These are phyloP conservation scores for Acanthamoeba triangularis DNA, from an alignment of 208 protist species.

Conservation along the genomic window DNA sequence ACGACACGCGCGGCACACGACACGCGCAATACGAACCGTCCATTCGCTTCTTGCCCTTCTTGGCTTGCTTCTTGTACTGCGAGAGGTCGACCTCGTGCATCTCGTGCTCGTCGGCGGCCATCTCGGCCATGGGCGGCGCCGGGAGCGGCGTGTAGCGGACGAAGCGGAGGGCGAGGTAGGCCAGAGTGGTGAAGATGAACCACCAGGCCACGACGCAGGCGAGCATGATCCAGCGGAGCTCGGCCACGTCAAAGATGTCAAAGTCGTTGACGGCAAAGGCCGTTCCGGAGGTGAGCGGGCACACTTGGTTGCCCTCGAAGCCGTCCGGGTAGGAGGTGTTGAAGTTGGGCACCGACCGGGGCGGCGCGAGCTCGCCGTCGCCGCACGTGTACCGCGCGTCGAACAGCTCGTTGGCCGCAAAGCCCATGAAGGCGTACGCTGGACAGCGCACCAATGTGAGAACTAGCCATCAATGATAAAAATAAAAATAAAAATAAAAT, in stretches of 20 bases:
- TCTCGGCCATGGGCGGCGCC: neutral
- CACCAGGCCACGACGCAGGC: conserved; percentile 18
- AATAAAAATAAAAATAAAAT: neutral
- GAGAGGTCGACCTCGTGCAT: neutral
- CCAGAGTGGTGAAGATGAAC: conserved; percentile 65
- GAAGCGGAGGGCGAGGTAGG: conserved; percentile 30
- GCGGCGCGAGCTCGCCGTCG: conserved; percentile 36
- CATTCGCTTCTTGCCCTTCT: neutral
- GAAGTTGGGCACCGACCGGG: conserved; percentile 1
- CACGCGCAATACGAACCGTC: neutral
- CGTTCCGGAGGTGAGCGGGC: conserved; percentile 29
- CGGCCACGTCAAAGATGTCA: conserved; percentile 20
- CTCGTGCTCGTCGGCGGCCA: neutral
- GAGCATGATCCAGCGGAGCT: conserved; percentile 51
- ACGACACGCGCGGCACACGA: neutral
- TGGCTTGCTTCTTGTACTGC: conserved; percentile 14
- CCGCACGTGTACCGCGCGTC: conserved; percentile 9
- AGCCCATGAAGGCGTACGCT: conserved; percentile 60
- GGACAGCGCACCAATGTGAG: neutral
- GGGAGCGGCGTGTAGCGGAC: neutral
- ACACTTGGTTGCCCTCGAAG: conserved; percentile 66
- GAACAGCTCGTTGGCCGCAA: conserved; percentile 64
- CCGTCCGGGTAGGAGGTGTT: conserved; percentile 45
- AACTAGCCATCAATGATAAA: neutral
- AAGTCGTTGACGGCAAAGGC: conserved; percentile 27